A percentile compares a stretch with the other conserved stretches of the same genome.
Evolutionary conservation across 108 stramenopile genomes (phyloP).

Genomic region (Conticribra guillardii): DNA sequence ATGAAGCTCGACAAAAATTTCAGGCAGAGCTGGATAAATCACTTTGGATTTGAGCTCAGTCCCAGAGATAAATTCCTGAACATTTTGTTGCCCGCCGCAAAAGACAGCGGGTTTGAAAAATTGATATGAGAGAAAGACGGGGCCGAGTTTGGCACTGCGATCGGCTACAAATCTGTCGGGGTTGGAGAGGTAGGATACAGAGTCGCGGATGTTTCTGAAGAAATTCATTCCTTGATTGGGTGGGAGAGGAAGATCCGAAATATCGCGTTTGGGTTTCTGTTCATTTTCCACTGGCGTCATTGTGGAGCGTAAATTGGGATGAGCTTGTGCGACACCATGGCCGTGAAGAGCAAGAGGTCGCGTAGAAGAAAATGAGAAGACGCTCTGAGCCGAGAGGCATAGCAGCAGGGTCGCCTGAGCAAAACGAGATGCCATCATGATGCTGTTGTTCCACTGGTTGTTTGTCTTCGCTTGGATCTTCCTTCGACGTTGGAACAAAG

Average conservation of each 20-base stretch:
- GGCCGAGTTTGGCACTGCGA: slow-evolving; percentile 17
- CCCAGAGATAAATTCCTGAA: slow-evolving; percentile 29
- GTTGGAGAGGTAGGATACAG: slow-evolving; percentile 1
- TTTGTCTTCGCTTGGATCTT: no score
- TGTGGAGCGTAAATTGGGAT: no score
- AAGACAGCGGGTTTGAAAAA: slow-evolving; percentile 38
- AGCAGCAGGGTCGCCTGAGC: no score
- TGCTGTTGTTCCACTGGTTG: no score
- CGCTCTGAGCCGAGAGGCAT: no score
- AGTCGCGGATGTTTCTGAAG: slow-evolving; percentile 11
- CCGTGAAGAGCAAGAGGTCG: no score
- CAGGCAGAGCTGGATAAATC: slow-evolving; percentile 25
- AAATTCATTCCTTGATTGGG: slow-evolving; percentile 11
- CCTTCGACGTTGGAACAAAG: no score
- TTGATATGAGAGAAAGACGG: slow-evolving; percentile 17
- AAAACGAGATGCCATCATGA: no score
- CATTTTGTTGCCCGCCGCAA: slow-evolving; percentile 26
- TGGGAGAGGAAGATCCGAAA: slow-evolving; percentile 6
- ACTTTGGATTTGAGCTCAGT: slow-evolving; percentile 26
- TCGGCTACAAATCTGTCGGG: slow-evolving; percentile 19
- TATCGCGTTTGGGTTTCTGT: not conserved
- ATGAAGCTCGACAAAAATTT: slow-evolving; percentile 39
- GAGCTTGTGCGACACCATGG: no score
- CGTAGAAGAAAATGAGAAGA: no score
- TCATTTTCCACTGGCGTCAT: no score